Conservation (phyloP, 495 filamentous ascomycete genomes). For the Jackrogersella multiformis region DNA sequence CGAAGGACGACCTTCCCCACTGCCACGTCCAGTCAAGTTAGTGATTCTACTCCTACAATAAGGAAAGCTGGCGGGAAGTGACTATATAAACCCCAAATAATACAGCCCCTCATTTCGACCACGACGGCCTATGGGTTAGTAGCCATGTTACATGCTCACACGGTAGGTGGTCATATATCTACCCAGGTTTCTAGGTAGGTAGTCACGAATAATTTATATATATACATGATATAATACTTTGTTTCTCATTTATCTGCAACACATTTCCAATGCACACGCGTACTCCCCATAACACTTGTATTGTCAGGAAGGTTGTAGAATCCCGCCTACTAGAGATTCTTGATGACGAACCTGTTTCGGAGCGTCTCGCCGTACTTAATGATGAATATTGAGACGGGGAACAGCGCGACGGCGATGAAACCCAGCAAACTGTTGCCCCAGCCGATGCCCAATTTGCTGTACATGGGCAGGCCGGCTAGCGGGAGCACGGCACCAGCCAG, state of each 20-base stretch:
- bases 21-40: too few species aligned
- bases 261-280: conserved; percentile 2
- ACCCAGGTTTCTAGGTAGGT: neutral
- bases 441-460: conserved; percentile 62
- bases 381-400: conserved; percentile 62
- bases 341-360: conserved; percentile 54
- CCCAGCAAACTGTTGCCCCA: conserved; percentile 70
- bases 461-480: conserved; percentile 64
- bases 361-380: conserved; percentile 62
- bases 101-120: too few species aligned
- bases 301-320: neutral
- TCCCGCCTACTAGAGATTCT: conserved; percentile 48
- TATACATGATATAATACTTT: neutral
- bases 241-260: neutral
- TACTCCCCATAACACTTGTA: neutral
- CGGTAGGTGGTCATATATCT: neutral
- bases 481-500: conserved; percentile 67
- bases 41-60: too few species aligned
- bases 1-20: too few species aligned
- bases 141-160: too few species aligned
- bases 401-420: conserved; percentile 61
- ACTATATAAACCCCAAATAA: too few species aligned
- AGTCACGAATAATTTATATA: neutral
- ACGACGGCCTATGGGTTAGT: too few species aligned
- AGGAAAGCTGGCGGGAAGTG: too few species aligned